phyloP scores from a whole-genome alignment of 129 eudicot species.

The Centella asiatica region DNA sequence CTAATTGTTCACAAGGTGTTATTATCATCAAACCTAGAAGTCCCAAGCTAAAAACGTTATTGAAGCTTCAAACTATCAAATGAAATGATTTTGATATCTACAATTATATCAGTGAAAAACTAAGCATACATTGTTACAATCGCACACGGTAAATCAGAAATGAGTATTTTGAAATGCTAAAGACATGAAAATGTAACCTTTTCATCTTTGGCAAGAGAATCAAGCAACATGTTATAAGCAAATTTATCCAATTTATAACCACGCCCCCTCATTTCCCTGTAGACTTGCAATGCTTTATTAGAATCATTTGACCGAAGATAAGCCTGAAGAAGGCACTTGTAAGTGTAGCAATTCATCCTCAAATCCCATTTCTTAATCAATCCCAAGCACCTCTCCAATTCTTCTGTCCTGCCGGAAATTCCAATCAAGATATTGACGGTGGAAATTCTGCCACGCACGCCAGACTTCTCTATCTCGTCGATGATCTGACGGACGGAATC shows the following conservation, averaged over 20 bases:
- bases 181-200: constrained; percentile 35
- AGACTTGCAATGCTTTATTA: constrained; percentile 42
- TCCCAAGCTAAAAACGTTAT: too few species aligned
- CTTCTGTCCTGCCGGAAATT: constrained; percentile 33
- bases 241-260: constrained; percentile 59
- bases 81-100: too few species aligned
- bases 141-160: neutral
- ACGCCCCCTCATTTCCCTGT: constrained; percentile 41
- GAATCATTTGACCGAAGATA: constrained; percentile 47
- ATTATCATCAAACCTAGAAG: too few species aligned
- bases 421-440: constrained; percentile 88
- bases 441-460: constrained; percentile 55
- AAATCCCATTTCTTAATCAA: constrained; percentile 80
- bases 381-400: constrained; percentile 54
- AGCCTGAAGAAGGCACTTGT: constrained; percentile 76
- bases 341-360: constrained; percentile 57
- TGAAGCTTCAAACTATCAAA: too few species aligned
- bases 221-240: constrained; percentile 65
- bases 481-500: constrained; percentile 37
- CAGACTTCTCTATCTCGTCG: constrained; percentile 47
- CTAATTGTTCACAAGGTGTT: too few species aligned
- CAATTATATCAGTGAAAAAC: neutral
- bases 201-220: constrained; percentile 78
- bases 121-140: neutral
- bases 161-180: neutral